Percentiles rank a stretch among this genome's conserved stretches.
phyloP scores from a whole-genome alignment of 1,284 basidiomycete species.

The Papiliotrema flavescens region DNA sequence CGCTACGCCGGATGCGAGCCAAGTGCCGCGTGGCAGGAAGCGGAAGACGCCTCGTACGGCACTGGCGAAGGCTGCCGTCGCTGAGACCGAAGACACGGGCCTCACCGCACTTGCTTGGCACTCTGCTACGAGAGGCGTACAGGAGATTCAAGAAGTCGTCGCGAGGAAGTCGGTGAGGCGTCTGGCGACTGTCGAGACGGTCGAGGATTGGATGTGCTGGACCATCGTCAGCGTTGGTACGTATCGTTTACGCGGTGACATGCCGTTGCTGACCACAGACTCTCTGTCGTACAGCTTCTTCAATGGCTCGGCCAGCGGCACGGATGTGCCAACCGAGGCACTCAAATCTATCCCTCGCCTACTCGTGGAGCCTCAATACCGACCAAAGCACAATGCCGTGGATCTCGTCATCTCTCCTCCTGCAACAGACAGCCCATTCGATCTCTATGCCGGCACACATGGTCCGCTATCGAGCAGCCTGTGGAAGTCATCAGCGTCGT shows the following conservation, averaged over 20 bases:
- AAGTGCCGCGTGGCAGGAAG: background rate
- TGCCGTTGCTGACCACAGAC: background rate
- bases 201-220: conserved; percentile 93
- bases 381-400: conserved; percentile 66
- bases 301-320: conserved; percentile 9
- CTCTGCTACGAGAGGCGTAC: conserved; percentile 14
- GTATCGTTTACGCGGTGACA: conserved; percentile 49
- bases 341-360: conserved; percentile 84
- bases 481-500: conserved; percentile 36
- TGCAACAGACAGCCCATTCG: conserved; percentile 56
- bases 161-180: background rate
- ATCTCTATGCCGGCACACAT: conserved; percentile 83
- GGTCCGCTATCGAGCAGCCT: conserved; percentile 63
- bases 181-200: conserved; percentile 44
- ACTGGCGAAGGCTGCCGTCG: conserved; percentile 4
- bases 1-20: background rate
- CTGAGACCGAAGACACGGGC: conserved; percentile 4
- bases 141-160: conserved; percentile 1
- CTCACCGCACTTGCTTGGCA: conserved; percentile 26
- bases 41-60: conserved; percentile 1
- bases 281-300: conserved; percentile 36
- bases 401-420: conserved; percentile 81
- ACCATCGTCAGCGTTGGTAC: conserved; percentile 90
- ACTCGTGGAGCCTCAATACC: conserved; percentile 72
- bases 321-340: conserved; percentile 8